Base-by-base conservation (phyloP, 306 rosid species). In the Quercus cerris region DNA sequence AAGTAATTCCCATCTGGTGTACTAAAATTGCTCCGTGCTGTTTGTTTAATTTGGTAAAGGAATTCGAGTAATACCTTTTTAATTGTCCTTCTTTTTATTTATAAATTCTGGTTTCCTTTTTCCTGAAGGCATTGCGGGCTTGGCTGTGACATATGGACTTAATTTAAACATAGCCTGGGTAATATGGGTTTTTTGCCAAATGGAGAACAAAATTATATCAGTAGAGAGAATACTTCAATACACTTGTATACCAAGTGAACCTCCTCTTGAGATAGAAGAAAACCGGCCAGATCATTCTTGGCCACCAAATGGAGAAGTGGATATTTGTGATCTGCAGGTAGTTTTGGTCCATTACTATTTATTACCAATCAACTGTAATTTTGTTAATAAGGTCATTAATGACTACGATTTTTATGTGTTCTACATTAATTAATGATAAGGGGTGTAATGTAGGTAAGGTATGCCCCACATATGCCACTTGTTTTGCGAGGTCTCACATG, bases 211-310 rank as follows among this genome's bases (percentile, higher is more conserved):
- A 66, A 90, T 92, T 41, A 92, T 92, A 84, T 92, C 94, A 22
- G 93, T 90, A 6, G 93, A 92, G 84, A 90, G 94, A 83, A 80
- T 92, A 61, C 85, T 88, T 67, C 95, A 92, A 20, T 87, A 90
- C 68, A 71, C 89, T 61, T 30, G 74, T 6, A 74, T 86, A 31
- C 88, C 90, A 13, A 87, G 87, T 64, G 97, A 92, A 81, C 94
- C 94, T 68, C 93, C 92, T 20, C 82, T 92, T 56, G 78, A 87
- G 1, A 61, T 87, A 28, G 90, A 87, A 46, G 87, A 88, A 67
- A 89, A 82, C 27, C 77, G 23, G 59, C 97, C 90, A 0, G 76
- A 83, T 83, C 2, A 5, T 73, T 83, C 85, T 56, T 92, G 95
- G 97, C 94, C 97, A 62, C 81, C 81, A 9, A 46, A 4, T 22